Conservation (phyloP, 2,329 filamentous ascomycete species). For the Dactylellina sp. region DNA sequence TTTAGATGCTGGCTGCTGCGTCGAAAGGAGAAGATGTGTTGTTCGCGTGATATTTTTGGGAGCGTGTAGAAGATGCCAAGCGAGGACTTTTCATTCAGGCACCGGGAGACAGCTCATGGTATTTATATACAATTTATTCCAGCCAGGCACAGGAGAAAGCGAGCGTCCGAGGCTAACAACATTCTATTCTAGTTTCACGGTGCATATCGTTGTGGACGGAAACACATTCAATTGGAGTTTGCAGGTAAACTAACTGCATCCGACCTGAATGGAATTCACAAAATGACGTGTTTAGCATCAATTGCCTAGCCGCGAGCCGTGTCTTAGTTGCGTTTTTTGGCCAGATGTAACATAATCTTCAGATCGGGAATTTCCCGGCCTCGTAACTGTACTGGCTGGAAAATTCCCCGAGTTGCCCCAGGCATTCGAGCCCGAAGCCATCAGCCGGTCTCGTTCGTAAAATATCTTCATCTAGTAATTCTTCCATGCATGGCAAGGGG, state of each 20-base stretch:
- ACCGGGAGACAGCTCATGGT: background rate
- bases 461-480: too few species aligned
- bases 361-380: background rate
- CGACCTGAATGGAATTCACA: background rate
- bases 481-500: too few species aligned
- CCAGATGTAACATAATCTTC: constrained; percentile 3
- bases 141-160: background rate
- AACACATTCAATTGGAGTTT: background rate
- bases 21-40: background rate
- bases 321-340: background rate
- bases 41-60: background rate
- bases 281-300: background rate
- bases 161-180: background rate
- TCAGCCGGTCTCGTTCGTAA: too few species aligned
- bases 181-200: background rate
- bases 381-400: background rate
- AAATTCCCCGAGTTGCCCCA: background rate
- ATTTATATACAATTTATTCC: background rate
- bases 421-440: too few species aligned
- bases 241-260: background rate
- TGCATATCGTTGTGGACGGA: background rate
- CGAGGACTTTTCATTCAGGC: background rate
- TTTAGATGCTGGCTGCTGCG: too few species aligned
- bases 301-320: background rate
- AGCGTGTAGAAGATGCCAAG: background rate